Evolutionary conservation across 176 grass and related monocot genomes (phyloP).

Genomic region (Stipa capillata): DNA sequence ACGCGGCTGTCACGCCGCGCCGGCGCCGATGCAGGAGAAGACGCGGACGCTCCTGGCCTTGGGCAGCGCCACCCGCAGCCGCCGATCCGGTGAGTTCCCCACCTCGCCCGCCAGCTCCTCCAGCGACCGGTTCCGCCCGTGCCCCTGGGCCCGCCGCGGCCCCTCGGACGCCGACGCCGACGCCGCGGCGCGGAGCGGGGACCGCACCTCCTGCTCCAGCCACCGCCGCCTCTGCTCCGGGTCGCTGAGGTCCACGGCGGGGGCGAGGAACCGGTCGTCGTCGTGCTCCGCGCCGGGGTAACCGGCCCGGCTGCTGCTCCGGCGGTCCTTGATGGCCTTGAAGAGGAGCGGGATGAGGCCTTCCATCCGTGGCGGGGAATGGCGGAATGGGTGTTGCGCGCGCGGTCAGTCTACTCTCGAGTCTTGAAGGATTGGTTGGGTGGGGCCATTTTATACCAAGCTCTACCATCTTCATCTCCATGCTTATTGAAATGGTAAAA

Average conservation of each 20-base stretch:
- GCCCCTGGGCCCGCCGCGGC: not conserved
- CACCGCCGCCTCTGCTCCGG: constrained; percentile 33
- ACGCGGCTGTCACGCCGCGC: constrained; percentile 3
- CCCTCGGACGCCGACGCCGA: not conserved
- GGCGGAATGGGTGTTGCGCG: not conserved
- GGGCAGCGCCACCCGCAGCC: constrained; percentile 26
- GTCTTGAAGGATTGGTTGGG: not conserved
- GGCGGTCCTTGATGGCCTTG: constrained; percentile 50
- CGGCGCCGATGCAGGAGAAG: constrained; percentile 43
- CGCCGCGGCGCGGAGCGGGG: constrained; percentile 10
- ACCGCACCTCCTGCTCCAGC: constrained; percentile 37
- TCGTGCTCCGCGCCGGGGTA: not conserved
- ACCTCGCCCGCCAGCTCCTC: constrained; percentile 45
- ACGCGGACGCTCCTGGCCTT: constrained; percentile 51
- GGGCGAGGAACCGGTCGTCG: not conserved
- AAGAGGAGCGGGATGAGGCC: constrained; percentile 57
- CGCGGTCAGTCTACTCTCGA: not conserved
- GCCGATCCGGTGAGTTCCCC: constrained; percentile 14
- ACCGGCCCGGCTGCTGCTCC: not conserved
- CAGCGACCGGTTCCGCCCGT: constrained; percentile 30
- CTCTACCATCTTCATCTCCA: not conserved
- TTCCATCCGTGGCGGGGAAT: constrained; percentile 31
- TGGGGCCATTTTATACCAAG: not conserved
- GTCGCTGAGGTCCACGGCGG: constrained; percentile 30
- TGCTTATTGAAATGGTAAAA: not conserved